Conservation (phyloP, 2,329 filamentous ascomycete species). For the Biscogniauxia mediterranea region DNA sequence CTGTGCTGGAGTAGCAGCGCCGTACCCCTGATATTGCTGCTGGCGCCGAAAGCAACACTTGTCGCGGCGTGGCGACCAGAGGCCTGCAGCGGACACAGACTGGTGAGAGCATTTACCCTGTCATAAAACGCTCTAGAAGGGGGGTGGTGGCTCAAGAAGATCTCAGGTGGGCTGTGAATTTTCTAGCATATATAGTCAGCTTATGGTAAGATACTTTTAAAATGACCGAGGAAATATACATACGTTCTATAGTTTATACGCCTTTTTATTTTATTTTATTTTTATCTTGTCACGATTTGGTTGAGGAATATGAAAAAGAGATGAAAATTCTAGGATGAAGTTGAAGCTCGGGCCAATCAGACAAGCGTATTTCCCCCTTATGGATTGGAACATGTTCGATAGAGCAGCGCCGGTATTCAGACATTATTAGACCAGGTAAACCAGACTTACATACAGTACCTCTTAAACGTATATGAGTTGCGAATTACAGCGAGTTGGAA, state of each 20-base stretch:
- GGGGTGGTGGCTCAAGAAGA: background rate
- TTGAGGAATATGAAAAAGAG: slow-evolving; percentile 11
- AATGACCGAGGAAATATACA: background rate
- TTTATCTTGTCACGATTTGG: background rate
- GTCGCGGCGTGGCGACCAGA: slow-evolving; percentile 12
- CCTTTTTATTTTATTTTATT: background rate
- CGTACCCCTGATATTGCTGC: slow-evolving; percentile 4
- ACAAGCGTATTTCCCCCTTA: background rate
- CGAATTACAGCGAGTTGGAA: too few relatives aligned
- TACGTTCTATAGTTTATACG: background rate
- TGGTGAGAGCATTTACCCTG: slow-evolving; percentile 19
- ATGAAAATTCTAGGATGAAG: slow-evolving; percentile 18
- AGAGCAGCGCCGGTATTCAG: too few relatives aligned
- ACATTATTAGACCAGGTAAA: too few relatives aligned
- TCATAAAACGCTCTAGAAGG: background rate
- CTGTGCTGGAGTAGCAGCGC: background rate
- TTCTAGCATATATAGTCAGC: background rate
- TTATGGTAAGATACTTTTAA: background rate
- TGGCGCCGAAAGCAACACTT: background rate
- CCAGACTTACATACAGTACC: too few relatives aligned
- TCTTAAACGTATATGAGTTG: too few relatives aligned
- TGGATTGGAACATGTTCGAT: background rate
- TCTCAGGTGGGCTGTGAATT: background rate
- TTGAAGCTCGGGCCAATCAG: slow-evolving; percentile 23
- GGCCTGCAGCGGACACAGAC: slow-evolving; percentile 22